These are phyloP conservation scores for Solanum okadae DNA, from an alignment of 257 asterid genomes.

Conservation along the genomic window DNA sequence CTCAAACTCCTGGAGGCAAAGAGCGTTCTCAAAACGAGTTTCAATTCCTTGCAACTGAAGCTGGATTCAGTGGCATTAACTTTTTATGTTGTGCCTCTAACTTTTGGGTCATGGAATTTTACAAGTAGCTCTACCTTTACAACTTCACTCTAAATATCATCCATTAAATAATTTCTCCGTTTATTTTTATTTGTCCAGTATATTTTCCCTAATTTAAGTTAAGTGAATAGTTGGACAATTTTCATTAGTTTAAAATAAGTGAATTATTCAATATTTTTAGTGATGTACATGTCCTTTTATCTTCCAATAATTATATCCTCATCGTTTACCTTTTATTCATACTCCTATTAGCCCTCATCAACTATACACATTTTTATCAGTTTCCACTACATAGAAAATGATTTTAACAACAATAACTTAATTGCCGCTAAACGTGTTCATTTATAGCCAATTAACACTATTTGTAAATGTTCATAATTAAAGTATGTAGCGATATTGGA, in stretches of 20 bases:
- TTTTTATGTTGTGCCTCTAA: slow-evolving; percentile 10
- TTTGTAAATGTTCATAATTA: too few species aligned
- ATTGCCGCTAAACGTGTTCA: accelerated
- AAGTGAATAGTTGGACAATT: neutral
- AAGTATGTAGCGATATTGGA: too few species aligned
- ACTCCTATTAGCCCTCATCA: neutral
- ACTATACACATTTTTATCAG: too few species aligned
- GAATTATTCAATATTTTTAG: neutral
- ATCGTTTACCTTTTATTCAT: neutral
- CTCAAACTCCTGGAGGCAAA: slow-evolving; percentile 30
- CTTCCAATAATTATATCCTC: too few species aligned
- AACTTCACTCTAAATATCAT: too few species aligned
- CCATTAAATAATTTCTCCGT: too few species aligned
- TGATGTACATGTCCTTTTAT: neutral
- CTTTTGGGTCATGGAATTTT: slow-evolving; percentile 29
- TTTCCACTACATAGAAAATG: too few species aligned
- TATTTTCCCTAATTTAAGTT: neutral
- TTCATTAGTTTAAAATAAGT: neutral
- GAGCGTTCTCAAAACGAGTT: slow-evolving; percentile 20
- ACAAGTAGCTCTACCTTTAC: neutral
- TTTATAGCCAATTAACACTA: too few species aligned
- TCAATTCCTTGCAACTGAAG: slow-evolving; percentile 14
- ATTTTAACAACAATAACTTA: too few species aligned
- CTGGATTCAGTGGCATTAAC: slow-evolving; percentile 23
- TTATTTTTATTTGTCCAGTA: too few species aligned